Evolutionary conservation across 106 monocot genomes (phyloP).

Genomic region (Narthecium ossifragum): DNA sequence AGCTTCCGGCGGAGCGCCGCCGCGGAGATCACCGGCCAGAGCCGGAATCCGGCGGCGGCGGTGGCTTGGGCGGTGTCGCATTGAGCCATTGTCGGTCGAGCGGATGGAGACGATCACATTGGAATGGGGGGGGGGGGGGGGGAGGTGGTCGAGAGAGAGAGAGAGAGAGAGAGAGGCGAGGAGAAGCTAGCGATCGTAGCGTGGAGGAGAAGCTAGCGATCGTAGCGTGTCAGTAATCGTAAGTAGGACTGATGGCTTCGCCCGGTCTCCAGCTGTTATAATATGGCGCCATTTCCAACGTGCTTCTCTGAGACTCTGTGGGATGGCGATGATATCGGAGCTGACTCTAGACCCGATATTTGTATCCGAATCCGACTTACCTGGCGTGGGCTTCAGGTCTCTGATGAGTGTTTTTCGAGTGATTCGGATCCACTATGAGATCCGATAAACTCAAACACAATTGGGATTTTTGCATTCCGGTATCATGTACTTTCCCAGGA

Average conservation of each 20-base stretch:
- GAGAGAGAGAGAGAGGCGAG: neutral
- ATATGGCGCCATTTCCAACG: neutral
- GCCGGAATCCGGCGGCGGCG: conserved; percentile 15
- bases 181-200: neutral
- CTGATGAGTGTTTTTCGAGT: no score
- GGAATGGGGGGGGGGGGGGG: neutral
- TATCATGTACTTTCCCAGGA: no score
- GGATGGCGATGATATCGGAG: no score
- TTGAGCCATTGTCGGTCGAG: conserved; percentile 15
- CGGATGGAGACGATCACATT: no score
- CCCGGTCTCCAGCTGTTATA: neutral
- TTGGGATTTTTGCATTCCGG: no score
- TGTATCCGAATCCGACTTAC: no score
- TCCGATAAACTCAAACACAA: no score
- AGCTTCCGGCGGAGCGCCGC: conserved; percentile 50
- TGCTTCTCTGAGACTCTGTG: neutral
- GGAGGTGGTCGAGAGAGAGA: neutral
- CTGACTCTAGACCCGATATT: no score
- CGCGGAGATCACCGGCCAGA: conserved; percentile 33
- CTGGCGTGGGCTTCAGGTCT: no score
- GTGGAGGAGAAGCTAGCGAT: conserved; percentile 1
- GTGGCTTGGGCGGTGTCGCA: conserved; percentile 1
- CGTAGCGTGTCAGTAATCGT: neutral
- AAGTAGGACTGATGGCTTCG: neutral
- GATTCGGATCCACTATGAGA: no score